These are phyloP conservation scores for Helicostylum pulchrum DNA, from an alignment of 192 early-diverging fungal genomes.

Conservation along the genomic window DNA sequence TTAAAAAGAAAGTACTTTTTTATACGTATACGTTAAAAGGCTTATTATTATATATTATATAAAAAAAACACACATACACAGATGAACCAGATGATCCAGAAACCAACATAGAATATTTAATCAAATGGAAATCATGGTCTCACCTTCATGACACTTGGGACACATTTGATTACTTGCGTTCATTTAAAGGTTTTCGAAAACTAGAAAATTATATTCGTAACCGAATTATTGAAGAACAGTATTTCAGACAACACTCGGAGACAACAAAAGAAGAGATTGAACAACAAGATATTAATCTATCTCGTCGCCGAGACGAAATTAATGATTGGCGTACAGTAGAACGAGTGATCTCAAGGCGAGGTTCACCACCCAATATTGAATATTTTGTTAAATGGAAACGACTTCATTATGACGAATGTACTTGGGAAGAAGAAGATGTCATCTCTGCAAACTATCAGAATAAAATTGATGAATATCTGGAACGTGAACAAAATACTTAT, in stretches of 20 bases:
- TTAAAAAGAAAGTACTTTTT: no score
- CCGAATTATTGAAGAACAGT: conserved; percentile 56
- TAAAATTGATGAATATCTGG: conserved; percentile 84
- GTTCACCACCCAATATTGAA: conserved; percentile 54
- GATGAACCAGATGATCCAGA: conserved; percentile 42
- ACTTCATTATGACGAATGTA: conserved; percentile 82
- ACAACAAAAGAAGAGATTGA: conserved; percentile 87
- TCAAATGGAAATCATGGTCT: conserved; percentile 93
- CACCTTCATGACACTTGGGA: conserved; percentile 94
- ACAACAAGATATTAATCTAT: conserved; percentile 77
- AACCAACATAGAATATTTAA: conserved; percentile 71
- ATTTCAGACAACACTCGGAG: conserved; percentile 59
- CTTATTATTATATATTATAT: conserved; percentile 11
- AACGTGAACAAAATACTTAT: conserved; percentile 65
- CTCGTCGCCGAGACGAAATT: conserved; percentile 75
- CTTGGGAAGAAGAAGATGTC: conserved; percentile 83
- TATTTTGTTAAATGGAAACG: conserved; percentile 94
- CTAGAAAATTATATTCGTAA: conserved; percentile 81
- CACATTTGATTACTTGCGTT: conserved; percentile 56
- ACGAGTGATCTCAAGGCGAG: conserved; percentile 76
- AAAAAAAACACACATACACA: background rate
- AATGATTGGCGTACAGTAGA: conserved; percentile 87
- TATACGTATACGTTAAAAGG: background rate
- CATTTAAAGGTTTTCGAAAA: conserved; percentile 84
- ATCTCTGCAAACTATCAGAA: conserved; percentile 69